Percentiles rank a stretch among this genome's conserved stretches.
Evolutionary conservation across 2,329 filamentous ascomycete species (phyloP).

Genomic region (Fusarium oxysporum): DNA sequence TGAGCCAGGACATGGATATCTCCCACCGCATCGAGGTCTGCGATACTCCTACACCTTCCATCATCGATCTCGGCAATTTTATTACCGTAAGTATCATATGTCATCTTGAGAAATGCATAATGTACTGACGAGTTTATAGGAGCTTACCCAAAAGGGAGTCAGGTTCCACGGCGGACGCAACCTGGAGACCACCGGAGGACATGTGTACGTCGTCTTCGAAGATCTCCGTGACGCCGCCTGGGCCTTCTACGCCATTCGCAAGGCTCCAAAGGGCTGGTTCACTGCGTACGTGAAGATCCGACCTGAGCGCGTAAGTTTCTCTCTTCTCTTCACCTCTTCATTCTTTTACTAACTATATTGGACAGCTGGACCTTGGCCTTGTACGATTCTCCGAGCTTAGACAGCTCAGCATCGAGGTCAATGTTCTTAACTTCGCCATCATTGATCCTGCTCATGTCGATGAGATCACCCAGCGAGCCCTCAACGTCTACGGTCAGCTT

Average conservation of each 20-base stretch:
- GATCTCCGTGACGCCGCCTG: constrained; percentile 71
- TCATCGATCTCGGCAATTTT: constrained; percentile 56
- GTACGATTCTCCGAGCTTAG: constrained; percentile 37
- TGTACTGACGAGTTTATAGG: constrained; percentile 49
- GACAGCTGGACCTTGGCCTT: constrained; percentile 5
- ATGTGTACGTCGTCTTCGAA: constrained; percentile 66
- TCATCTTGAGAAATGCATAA: background rate
- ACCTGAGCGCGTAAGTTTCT: constrained; percentile 20
- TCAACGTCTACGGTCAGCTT: constrained; percentile 62
- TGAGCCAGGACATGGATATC: constrained; percentile 61
- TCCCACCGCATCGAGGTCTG: constrained; percentile 60
- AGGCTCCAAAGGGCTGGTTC: constrained; percentile 60
- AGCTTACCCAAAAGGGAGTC: constrained; percentile 50
- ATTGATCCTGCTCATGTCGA: constrained; percentile 51
- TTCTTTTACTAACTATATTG: background rate
- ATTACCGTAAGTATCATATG: constrained; percentile 55
- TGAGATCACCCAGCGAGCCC: constrained; percentile 48
- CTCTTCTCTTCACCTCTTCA: background rate
- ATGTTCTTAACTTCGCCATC: constrained; percentile 25
- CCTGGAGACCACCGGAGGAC: constrained; percentile 52
- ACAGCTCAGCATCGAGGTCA: constrained; percentile 47
- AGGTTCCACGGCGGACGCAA: constrained; percentile 54
- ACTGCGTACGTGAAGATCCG: constrained; percentile 41
- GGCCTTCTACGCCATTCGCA: constrained; percentile 59
- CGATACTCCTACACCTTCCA: constrained; percentile 46